These are phyloP conservation scores for Phytophthora sojae DNA, from an alignment of 352 stramenopile genomes.

Conservation along the genomic window DNA sequence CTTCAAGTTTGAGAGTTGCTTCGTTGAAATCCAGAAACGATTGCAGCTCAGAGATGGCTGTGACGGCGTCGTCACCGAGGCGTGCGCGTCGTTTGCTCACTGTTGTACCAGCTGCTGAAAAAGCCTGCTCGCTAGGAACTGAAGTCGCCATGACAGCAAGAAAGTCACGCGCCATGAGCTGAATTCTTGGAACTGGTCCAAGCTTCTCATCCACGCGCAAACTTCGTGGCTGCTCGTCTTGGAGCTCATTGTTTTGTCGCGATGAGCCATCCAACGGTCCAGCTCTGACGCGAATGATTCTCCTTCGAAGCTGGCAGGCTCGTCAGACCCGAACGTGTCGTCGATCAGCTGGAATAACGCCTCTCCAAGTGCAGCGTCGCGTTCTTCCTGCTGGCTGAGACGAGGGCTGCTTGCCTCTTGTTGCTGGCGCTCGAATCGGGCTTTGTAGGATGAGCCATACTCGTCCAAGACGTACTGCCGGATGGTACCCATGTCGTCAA, in stretches of 20 bases:
- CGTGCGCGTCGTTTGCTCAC: constrained; percentile 13
- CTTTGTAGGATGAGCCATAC: constrained; percentile 3
- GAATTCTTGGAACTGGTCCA: constrained; percentile 15
- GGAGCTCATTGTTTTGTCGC: constrained; percentile 6
- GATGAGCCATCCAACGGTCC: constrained; percentile 12
- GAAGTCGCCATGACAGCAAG: constrained; percentile 31
- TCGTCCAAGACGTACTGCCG: constrained; percentile 5
- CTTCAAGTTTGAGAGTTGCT: too few species aligned
- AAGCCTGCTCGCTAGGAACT: constrained; percentile 24
- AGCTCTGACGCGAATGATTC: constrained; percentile 16
- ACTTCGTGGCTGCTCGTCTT: constrained; percentile 13
- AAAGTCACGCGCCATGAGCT: constrained; percentile 24
- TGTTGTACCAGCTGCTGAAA: constrained; percentile 13
- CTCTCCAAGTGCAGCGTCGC: constrained; percentile 3
- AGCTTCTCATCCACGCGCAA: constrained; percentile 17
- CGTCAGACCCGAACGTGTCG: constrained; percentile 11
- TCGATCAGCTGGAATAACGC: constrained; percentile 7
- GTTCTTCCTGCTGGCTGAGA: too few species aligned
- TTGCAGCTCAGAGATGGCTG: too few species aligned
- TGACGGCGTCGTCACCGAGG: constrained; percentile 25
- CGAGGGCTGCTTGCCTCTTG: background rate
- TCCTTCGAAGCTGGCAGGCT: background rate
- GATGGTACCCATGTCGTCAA: constrained; percentile 8
- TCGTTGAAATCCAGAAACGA: too few species aligned
- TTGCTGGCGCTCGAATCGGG: background rate